These are phyloP conservation scores for Skeletonema tropicum DNA, from an alignment of 108 stramenopile species.

Conservation along the genomic window DNA sequence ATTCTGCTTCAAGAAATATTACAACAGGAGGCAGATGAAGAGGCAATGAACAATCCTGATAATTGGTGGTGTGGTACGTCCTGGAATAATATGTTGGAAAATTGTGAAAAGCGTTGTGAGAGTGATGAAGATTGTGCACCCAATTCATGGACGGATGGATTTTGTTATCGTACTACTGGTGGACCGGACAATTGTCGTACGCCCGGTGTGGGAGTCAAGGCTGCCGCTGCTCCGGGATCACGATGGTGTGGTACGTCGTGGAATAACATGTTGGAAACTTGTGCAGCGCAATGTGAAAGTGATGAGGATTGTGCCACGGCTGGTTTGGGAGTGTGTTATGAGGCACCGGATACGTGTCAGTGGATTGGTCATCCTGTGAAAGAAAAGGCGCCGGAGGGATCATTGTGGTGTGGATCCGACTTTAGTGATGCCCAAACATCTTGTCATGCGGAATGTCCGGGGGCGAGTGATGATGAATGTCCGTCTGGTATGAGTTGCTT, in stretches of 20 bases:
- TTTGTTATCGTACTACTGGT: constrained; percentile 40
- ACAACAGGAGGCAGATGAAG: constrained; percentile 22
- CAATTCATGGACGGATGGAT: constrained; percentile 25
- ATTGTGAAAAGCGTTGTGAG: constrained; percentile 35
- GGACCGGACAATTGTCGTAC: constrained; percentile 43
- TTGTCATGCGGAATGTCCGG: constrained; percentile 36
- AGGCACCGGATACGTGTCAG: constrained; percentile 43
- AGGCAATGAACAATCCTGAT: constrained; percentile 33
- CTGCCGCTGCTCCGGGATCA: not conserved
- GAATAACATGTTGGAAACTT: constrained; percentile 51
- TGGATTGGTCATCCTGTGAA: constrained; percentile 43
- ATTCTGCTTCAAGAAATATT: constrained; percentile 18
- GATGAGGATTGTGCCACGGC: constrained; percentile 31
- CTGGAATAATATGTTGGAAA: constrained; percentile 45
- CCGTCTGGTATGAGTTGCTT: constrained; percentile 48
- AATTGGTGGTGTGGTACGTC: constrained; percentile 50
- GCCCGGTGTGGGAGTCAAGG: constrained; percentile 28
- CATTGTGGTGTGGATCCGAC: constrained; percentile 34
- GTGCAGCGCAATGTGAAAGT: constrained; percentile 24
- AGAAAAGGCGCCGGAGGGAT: constrained; percentile 14
- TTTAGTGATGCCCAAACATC: constrained; percentile 34
- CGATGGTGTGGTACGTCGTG: constrained; percentile 44
- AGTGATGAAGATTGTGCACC: constrained; percentile 34
- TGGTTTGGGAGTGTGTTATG: constrained; percentile 23
- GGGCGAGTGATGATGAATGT: constrained; percentile 40